A percentile compares a stretch with the other conserved stretches of the same genome.
Conservation (phyloP, 148 eudicot genomes). For the Dysphania ambrosioides region DNA sequence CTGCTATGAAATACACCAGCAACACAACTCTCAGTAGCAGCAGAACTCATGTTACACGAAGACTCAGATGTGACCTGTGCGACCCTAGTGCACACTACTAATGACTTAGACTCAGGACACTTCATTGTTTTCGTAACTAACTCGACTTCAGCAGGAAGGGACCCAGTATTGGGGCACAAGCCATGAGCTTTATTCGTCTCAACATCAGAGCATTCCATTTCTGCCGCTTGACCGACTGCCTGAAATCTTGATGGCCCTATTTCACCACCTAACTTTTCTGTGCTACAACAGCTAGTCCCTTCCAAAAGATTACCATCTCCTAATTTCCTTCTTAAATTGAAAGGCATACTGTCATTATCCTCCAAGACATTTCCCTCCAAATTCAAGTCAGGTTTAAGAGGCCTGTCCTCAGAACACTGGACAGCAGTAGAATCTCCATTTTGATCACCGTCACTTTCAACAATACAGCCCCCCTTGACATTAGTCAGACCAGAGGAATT, state of each 20-base stretch:
- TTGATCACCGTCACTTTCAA: constrained; percentile 20
- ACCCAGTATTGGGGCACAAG: not conserved
- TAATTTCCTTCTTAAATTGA: not conserved
- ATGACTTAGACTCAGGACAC: constrained; percentile 19
- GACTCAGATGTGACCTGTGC: constrained; percentile 20
- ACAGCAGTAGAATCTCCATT: constrained; percentile 5
- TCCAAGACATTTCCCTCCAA: constrained; percentile 12
- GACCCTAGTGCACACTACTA: constrained; percentile 1
- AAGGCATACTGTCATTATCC: constrained; percentile 7
- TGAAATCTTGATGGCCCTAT: not conserved
- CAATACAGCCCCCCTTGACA: constrained; percentile 1
- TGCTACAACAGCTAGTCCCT: not conserved
- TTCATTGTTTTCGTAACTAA: not conserved
- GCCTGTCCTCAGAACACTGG: constrained; percentile 15
- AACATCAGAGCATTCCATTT: not conserved
- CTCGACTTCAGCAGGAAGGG: constrained; percentile 12
- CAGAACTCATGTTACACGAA: constrained; percentile 24
- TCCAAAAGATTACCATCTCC: constrained; percentile 5
- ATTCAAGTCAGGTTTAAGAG: constrained; percentile 15
- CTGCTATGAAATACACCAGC: constrained; percentile 21
- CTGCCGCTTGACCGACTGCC: not conserved
- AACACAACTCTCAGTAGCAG: constrained; percentile 16
- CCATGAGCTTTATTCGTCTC: not conserved
- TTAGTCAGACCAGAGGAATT: constrained; percentile 9
- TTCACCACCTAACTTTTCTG: not conserved